Evolutionary conservation across 352 stramenopile species (phyloP), one percentile per base, ranked within the genome.

Genomic region (Phytophthora pini): DNA sequence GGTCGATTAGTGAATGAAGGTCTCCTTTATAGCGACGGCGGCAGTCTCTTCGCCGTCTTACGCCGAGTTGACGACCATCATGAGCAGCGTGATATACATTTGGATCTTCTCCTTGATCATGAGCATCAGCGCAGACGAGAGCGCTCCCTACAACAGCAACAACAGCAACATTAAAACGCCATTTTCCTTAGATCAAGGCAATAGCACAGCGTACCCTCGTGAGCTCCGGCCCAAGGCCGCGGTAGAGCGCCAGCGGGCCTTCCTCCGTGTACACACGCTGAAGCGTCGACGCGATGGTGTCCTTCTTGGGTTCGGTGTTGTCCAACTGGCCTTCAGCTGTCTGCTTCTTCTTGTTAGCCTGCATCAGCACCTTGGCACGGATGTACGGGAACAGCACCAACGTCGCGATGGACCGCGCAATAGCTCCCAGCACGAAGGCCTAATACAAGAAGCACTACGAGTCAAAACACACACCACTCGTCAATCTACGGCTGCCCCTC

Each of bases 101-200:
- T 98, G 89, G 52, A 99, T 97, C 77, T 98, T 97, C 77, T 99
- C 96, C 84, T 99, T 99, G 59, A 98, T 95, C 92, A 98, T 98
- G 67, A 99, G 90, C 97, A 98, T 99, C 34, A 99, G 74, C 29
- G 95, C 97, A 0, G 95, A 94, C 61, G 91, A 98, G 6, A 99
- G 89, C n/a, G 98, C 94, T n/a, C 95, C 97, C 73, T 97, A 43
- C 31, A 69, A 47, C 12, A 63, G 10, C 45, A 55, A 49, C 11
- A 65, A 36, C 4, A 39, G 27, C 24, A 36, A 7, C 38, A 47
- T 12, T 26, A 40, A 17, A 20, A 20, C 12, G 12, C 12, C 12
- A 43, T 20, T 17, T 43, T 8, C 3, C 13, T 34, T 34, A 34
- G 31, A 58, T 27, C 34, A 29, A 48, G 10, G 5, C 54, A 45